Conservation (phyloP, 192 early-diverging fungal species). For the Coemansia sp. region DNA sequence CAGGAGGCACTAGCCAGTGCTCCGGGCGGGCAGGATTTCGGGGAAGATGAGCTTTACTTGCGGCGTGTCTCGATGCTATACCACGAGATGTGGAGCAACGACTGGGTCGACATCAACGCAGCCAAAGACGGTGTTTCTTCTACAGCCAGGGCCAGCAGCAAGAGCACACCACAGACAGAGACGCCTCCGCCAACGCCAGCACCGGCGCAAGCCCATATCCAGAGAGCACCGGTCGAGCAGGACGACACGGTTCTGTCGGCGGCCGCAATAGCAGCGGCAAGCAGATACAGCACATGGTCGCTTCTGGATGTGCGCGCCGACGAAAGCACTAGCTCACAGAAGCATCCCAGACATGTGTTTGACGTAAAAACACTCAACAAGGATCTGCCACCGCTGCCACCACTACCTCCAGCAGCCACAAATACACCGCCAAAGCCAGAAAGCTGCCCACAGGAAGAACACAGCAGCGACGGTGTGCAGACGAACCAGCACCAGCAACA, state of each 20-base stretch:
- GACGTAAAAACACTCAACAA: neutral
- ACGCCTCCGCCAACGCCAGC: slow-evolving; percentile 9
- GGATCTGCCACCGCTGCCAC: neutral
- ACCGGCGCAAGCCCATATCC: neutral
- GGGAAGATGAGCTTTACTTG: slow-evolving; percentile 46
- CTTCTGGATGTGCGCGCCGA: slow-evolving; percentile 1
- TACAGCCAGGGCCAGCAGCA: neutral
- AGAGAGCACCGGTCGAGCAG: neutral
- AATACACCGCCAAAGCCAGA: neutral
- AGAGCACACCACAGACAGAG: neutral
- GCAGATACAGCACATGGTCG: slow-evolving; percentile 4
- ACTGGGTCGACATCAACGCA: slow-evolving; percentile 41
- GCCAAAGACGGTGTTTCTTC: neutral
- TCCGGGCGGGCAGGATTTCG: neutral
- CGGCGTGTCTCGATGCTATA: slow-evolving; percentile 51
- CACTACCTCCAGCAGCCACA: neutral
- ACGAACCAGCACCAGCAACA: neutral
- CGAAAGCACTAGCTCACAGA: neutral
- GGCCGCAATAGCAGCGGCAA: slow-evolving; percentile 2
- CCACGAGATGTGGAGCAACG: slow-evolving; percentile 50
- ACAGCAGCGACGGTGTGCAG: neutral
- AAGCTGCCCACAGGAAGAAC: too few relatives aligned
- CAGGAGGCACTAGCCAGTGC: neutral
- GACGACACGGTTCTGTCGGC: neutral
- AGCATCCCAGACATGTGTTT: neutral